Evolutionary conservation across 805 yeast genomes (phyloP).

Genomic region (Wickerhamomyces chambardii): DNA sequence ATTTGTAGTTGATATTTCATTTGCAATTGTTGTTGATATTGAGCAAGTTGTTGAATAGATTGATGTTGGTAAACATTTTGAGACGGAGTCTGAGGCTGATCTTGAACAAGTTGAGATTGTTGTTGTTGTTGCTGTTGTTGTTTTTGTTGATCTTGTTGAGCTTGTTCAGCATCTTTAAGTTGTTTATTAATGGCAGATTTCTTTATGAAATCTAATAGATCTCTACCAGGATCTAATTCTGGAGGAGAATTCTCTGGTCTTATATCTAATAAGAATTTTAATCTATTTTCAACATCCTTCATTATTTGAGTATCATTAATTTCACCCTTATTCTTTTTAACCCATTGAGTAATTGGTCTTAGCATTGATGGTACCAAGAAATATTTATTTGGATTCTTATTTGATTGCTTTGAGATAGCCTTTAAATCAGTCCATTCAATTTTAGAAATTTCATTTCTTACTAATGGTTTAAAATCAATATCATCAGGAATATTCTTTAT

Average conservation of each 20-base stretch:
- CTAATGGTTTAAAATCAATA: slow-evolving; percentile 67
- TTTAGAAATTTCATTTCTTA: slow-evolving; percentile 78
- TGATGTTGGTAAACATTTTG: slow-evolving; percentile 3
- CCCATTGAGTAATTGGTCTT: slow-evolving; percentile 38
- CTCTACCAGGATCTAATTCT: slow-evolving; percentile 66
- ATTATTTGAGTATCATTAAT: slow-evolving; percentile 49
- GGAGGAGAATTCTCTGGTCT: slow-evolving; percentile 23
- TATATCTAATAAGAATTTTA: slow-evolving; percentile 58
- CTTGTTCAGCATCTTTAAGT: slow-evolving; percentile 6
- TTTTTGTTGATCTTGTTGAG: too few species aligned
- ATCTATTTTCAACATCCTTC: slow-evolving; percentile 51
- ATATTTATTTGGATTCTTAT: slow-evolving; percentile 20
- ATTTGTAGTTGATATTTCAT: slow-evolving; percentile 3
- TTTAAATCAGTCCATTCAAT: slow-evolving; percentile 73
- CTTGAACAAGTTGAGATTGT: too few species aligned
- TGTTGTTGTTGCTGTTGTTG: too few species aligned
- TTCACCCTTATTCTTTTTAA: slow-evolving; percentile 40
- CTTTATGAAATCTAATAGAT: slow-evolving; percentile 54
- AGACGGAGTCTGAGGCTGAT: too few species aligned
- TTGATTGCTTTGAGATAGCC: slow-evolving; percentile 21
- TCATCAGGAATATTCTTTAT: slow-evolving; percentile 73
- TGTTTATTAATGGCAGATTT: slow-evolving; percentile 27
- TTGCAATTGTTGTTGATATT: slow-evolving; percentile 1
- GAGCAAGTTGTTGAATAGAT: slow-evolving; percentile 1
- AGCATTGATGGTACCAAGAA: slow-evolving; percentile 31